Percentiles rank a stretch among this genome's conserved stretches.
Evolutionary conservation across 2,329 filamentous ascomycete genomes (phyloP).

Genomic region (Aspergillus uvarum): DNA sequence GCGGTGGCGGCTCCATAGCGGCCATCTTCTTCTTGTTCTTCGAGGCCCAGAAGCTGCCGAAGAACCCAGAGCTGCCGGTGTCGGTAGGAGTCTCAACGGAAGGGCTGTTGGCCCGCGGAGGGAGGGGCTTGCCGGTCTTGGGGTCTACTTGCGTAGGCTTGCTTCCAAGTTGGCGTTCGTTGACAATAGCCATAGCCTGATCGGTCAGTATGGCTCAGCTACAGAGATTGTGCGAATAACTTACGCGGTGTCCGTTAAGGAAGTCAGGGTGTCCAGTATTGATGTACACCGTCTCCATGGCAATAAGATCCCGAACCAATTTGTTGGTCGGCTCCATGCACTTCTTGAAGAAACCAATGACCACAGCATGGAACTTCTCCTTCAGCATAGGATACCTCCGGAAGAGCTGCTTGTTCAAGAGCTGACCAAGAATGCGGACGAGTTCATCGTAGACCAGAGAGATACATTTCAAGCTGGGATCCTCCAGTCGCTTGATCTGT

Average conservation of each 20-base stretch:
- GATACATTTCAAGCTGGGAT: slow-evolving; percentile 95
- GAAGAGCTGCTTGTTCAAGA: slow-evolving; percentile 86
- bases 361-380: slow-evolving; percentile 92
- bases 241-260: slow-evolving; percentile 84
- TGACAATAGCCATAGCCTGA: slow-evolving; percentile 93
- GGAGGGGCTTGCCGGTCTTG: slow-evolving; percentile 95
- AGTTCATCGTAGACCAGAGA: slow-evolving; percentile 96
- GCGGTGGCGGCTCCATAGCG: slow-evolving; percentile 95
- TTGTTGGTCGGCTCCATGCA: slow-evolving; percentile 98
- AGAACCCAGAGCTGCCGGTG: slow-evolving; percentile 71
- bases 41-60: slow-evolving; percentile 95
- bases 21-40: slow-evolving; percentile 99
- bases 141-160: slow-evolving; percentile 96
- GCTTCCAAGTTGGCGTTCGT: slow-evolving; percentile 77
- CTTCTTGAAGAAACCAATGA: slow-evolving; percentile 96
- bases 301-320: slow-evolving; percentile 85
- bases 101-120: slow-evolving; percentile 73
- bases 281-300: slow-evolving; percentile 96
- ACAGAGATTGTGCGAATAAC: slow-evolving; percentile 26
- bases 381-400: slow-evolving; percentile 90
- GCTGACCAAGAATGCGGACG: slow-evolving; percentile 88
- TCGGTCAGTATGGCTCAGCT: slow-evolving; percentile 18
- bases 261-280: slow-evolving; percentile 99
- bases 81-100: slow-evolving; percentile 59
- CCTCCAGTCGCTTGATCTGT: slow-evolving; percentile 93